Percentiles rank a stretch among this genome's conserved stretches.
Evolutionary conservation across 2,329 filamentous ascomycete species (phyloP).

Genomic region (Rhinocladiella mackenziei): DNA sequence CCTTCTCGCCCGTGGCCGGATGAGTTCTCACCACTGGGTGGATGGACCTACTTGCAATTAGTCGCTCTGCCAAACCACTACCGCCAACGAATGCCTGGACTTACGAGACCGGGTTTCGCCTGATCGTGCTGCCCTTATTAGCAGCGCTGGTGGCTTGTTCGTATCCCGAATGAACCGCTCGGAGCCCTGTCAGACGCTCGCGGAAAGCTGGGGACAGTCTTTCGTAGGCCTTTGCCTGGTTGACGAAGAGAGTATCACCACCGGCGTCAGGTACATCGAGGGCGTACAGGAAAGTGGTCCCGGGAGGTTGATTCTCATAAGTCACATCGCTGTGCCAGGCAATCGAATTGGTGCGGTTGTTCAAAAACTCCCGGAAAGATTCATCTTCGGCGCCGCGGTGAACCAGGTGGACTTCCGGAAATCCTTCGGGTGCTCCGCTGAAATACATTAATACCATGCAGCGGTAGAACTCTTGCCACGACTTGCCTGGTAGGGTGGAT

Average conservation of each 20-base stretch:
- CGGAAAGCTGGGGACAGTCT: conserved; percentile 74
- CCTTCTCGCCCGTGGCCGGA: conserved; percentile 48
- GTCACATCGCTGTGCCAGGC: conserved; percentile 83
- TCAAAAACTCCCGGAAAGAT: conserved; percentile 59
- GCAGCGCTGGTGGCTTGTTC: conserved; percentile 72
- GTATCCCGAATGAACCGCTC: conserved; percentile 70
- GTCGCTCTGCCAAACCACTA: not conserved
- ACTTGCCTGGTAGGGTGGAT: conserved; percentile 65
- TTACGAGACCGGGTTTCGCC: conserved; percentile 41
- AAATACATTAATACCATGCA: not conserved
- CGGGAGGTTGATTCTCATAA: conserved; percentile 79
- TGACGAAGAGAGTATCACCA: conserved; percentile 79
- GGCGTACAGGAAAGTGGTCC: conserved; percentile 83
- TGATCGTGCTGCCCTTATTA: conserved; percentile 41
- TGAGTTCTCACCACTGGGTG: conserved; percentile 48
- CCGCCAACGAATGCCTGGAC: not conserved
- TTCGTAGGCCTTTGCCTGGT: conserved; percentile 75
- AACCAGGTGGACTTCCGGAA: conserved; percentile 73
- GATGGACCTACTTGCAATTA: conserved; percentile 24
- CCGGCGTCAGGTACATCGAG: conserved; percentile 77
- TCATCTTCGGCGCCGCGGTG: conserved; percentile 66
- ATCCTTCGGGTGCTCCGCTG: conserved; percentile 65
- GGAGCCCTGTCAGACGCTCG: conserved; percentile 73
- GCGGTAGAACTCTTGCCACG: not conserved
- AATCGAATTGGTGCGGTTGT: conserved; percentile 69